Conservation (phyloP, 1,284 basidiomycete genomes). For the Austropuccinia psidii region DNA sequence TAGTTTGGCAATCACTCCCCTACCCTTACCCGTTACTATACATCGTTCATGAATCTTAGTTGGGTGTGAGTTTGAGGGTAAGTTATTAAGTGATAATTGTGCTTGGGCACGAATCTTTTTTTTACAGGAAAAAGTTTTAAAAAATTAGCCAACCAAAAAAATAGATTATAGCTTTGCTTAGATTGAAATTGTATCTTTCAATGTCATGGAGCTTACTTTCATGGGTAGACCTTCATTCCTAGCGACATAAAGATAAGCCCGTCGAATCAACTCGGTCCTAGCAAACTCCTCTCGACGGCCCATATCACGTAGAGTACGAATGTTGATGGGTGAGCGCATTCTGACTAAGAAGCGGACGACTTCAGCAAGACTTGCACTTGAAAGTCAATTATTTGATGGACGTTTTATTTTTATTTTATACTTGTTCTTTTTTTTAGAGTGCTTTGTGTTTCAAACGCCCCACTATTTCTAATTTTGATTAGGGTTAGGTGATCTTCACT, state of each 20-base stretch:
- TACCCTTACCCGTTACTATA: slow-evolving; percentile 30
- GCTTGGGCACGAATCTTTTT: slow-evolving; percentile 28
- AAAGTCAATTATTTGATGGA: no score
- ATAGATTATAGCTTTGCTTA: neutral
- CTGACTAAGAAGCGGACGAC: no score
- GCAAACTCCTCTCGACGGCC: slow-evolving; percentile 20
- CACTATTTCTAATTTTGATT: no score
- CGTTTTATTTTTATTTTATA: no score
- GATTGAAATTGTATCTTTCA: neutral
- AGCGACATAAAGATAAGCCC: slow-evolving; percentile 28
- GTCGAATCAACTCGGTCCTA: slow-evolving; percentile 19
- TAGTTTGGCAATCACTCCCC: slow-evolving; percentile 35
- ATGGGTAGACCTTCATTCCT: slow-evolving; percentile 28
- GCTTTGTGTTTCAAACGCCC: no score
- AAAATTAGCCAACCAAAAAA: neutral
- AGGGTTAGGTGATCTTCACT: no score
- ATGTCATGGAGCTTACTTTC: slow-evolving; percentile 13
- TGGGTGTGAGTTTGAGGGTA: slow-evolving; percentile 35
- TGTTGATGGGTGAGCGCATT: slow-evolving; percentile 36
- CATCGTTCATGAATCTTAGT: slow-evolving; percentile 37
- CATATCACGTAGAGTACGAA: slow-evolving; percentile 32
- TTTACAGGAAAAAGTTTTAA: no score
- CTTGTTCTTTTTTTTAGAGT: no score
- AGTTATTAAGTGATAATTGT: slow-evolving; percentile 34
- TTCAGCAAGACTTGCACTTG: no score